Evolutionary conservation across 805 yeast species (phyloP).

Genomic region (Candida vaughaniae): DNA sequence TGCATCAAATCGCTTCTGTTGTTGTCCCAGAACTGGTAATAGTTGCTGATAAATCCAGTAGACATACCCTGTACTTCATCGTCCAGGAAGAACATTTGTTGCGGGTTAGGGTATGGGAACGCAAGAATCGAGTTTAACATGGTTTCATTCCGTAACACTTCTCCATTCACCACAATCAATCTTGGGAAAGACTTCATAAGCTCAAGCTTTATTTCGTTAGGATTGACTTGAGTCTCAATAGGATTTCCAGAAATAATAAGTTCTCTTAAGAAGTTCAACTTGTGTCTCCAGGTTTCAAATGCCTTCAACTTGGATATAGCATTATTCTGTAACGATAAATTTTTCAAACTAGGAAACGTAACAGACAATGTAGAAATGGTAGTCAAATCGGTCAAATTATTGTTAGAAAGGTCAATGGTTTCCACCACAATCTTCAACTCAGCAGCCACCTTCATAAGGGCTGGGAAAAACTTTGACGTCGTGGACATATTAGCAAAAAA

Average conservation of each 20-base stretch:
- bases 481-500: constrained; percentile 61
- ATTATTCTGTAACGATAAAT: constrained; percentile 80
- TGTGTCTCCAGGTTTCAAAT: constrained; percentile 75
- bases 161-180: constrained; percentile 74
- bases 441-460: constrained; percentile 77
- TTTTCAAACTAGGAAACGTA: constrained; percentile 72
- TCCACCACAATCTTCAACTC: constrained; percentile 57
- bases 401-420: constrained; percentile 66
- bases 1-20: constrained; percentile 67
- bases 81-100: constrained; percentile 79
- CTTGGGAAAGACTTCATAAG: constrained; percentile 76
- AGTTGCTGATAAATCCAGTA: constrained; percentile 76
- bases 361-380: constrained; percentile 63
- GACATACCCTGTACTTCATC: constrained; percentile 66
- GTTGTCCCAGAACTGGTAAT: constrained; percentile 76
- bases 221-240: constrained; percentile 36
- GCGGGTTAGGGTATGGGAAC: constrained; percentile 55
- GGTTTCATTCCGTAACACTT: constrained; percentile 69
- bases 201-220: constrained; percentile 53
- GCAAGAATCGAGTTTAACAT: constrained; percentile 51
- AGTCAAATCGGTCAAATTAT: constrained; percentile 57
- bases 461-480: constrained; percentile 82
- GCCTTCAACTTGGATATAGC: constrained; percentile 55
- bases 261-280: constrained; percentile 72
- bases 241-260: constrained; percentile 81